Evolutionary conservation across 1,139 yeast species (phyloP), one percentile per base, ranked within the genome.

Genomic region (Protomyces arabidopsidicola): DNA sequence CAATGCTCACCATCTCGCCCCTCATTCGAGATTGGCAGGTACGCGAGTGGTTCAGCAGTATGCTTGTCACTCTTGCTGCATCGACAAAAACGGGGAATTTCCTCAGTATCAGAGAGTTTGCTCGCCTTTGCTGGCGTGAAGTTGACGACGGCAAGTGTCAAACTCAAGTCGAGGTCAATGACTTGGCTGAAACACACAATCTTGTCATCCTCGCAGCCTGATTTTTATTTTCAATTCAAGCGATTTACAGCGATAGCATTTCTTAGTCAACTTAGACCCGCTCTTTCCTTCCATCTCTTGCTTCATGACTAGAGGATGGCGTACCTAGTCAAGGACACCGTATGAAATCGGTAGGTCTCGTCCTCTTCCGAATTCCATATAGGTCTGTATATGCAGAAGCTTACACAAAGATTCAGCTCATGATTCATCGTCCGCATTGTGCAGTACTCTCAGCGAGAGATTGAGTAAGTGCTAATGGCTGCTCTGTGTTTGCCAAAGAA

Each of bases 51-150:
- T 45, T 58, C 39, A n/a, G 14, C 42, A 52, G 31, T n/a, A 14
- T 27, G 31, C 42, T 48, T 48, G 39, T 24, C 31, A 36, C 31
- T n/a, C 34, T 58, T 12, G 56, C 62, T 12, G 39, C 22, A 12
- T 20, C 52, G 5, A 58, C 62, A 16, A 53, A 53, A 10, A 58
- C 62, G 10, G 39, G 62, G 2, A 58, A 58, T 14, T 58, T 58
- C n/a, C 56, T 52, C 34, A 58, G 53, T 9, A 58, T 58, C 16
- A 38, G 38, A 20, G 62, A 51, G 24, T 52, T 58, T 45, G 52
- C 62, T 5, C 27, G 24, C 10, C 16, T 52, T 3, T 51, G 56
- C 48, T 58, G 62, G 62, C n/a, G 6, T 6, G 56, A 58, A 35
- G 16, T 39, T 3, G 62, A 58, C 20, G 18, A 27, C 5, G 62